A percentile compares a stretch with the other conserved stretches of the same genome.
Evolutionary conservation across 208 protist species (phyloP).

Genomic region (Leishmania braziliensis): DNA sequence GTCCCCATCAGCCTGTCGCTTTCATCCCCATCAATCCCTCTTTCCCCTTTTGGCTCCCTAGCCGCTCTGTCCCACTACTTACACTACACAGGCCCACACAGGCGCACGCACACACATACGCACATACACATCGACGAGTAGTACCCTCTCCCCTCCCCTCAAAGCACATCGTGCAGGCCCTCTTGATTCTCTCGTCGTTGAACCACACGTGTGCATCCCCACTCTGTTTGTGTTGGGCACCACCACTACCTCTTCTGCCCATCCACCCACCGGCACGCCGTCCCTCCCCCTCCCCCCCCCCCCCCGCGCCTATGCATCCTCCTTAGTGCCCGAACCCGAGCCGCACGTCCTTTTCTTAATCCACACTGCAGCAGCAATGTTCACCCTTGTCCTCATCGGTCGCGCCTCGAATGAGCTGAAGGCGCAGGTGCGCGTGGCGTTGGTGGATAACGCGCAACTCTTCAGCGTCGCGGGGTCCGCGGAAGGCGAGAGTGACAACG

Average conservation of each 20-base stretch:
- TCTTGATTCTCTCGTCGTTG: background rate
- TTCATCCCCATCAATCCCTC: background rate
- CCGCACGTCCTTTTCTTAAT: background rate
- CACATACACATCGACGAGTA: background rate
- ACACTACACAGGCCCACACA: background rate
- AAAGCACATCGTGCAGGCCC: background rate
- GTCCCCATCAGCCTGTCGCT: background rate
- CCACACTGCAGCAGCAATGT: constrained; percentile 13
- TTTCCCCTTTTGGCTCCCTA: background rate
- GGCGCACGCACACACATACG: constrained; percentile 1
- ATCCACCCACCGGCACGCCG: background rate
- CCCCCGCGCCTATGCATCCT: background rate
- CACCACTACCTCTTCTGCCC: background rate
- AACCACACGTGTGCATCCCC: background rate
- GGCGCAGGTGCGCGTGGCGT: constrained; percentile 25
- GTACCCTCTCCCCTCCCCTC: background rate
- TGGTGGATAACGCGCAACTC: constrained; percentile 27
- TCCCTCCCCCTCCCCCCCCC: background rate
- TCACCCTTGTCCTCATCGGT: constrained; percentile 40
- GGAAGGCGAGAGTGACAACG: background rate
- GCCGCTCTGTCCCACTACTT: background rate
- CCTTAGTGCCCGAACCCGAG: background rate
- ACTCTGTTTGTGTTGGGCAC: background rate
- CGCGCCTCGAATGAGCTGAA: constrained; percentile 34
- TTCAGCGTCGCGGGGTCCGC: constrained; percentile 7